Conservation (phyloP, 2,329 filamentous ascomycete species). For the Neopestalotiopsis sp. region DNA sequence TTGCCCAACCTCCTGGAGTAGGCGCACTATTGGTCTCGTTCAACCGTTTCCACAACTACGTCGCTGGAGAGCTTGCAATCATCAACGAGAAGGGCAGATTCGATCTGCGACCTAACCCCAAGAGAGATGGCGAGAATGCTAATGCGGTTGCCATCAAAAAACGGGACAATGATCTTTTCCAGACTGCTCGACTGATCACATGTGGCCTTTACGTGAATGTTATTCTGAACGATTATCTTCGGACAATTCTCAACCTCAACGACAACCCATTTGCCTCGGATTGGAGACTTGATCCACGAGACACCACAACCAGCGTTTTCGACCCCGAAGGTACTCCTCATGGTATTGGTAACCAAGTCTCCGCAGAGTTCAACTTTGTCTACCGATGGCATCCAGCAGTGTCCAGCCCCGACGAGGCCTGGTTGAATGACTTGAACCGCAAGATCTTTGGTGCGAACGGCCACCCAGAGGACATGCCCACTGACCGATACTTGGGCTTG, state of each 20-base stretch:
- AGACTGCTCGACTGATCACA: slow-evolving; percentile 77
- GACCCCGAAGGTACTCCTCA: slow-evolving; percentile 73
- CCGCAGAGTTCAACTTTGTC: slow-evolving; percentile 86
- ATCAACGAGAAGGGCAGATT: slow-evolving; percentile 28
- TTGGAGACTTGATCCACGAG: slow-evolving; percentile 80
- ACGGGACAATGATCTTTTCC: slow-evolving; percentile 79
- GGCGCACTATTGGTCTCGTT: slow-evolving; percentile 58
- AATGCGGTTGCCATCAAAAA: slow-evolving; percentile 61
- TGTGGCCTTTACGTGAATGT: slow-evolving; percentile 81
- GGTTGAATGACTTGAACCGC: not conserved
- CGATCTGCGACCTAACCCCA: not conserved
- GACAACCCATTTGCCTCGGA: slow-evolving; percentile 65
- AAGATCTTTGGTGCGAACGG: not conserved
- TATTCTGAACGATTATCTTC: slow-evolving; percentile 53
- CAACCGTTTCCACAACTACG: slow-evolving; percentile 41
- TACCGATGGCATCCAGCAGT: slow-evolving; percentile 65
- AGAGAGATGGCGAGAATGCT: slow-evolving; percentile 32
- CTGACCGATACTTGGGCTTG: not conserved
- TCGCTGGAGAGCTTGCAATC: slow-evolving; percentile 25
- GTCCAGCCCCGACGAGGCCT: slow-evolving; percentile 21
- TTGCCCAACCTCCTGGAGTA: slow-evolving; percentile 59
- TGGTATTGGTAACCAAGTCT: slow-evolving; percentile 82
- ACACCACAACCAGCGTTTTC: slow-evolving; percentile 56
- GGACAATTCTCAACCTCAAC: slow-evolving; percentile 77
- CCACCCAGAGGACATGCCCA: not conserved